Percentiles rank a stretch among this genome's conserved stretches.
phyloP scores from a whole-genome alignment of 768 basidiomycete genomes.

The Amanita jacksonii region DNA sequence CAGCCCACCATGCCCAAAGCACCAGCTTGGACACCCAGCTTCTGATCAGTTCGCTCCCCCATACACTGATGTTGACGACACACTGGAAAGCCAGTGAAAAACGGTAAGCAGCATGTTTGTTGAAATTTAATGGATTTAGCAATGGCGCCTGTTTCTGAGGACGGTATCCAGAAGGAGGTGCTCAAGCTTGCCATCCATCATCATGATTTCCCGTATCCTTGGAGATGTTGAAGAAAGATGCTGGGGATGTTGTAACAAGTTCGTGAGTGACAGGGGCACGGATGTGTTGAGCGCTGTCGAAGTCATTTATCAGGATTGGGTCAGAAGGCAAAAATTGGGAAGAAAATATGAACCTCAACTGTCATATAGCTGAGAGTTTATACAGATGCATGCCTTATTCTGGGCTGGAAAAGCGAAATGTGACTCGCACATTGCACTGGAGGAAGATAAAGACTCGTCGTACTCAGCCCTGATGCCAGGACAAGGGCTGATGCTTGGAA shows the following conservation, averaged over 20 bases:
- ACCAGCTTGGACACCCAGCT: constrained; percentile 94
- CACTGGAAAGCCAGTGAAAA: constrained; percentile 95
- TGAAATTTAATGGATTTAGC: constrained; percentile 59
- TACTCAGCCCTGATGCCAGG: constrained; percentile 2
- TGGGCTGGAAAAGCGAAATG: constrained; percentile 93
- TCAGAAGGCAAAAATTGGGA: constrained; percentile 1
- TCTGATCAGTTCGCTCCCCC: constrained; percentile 85
- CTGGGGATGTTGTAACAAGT: background rate
- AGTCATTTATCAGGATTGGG: constrained; percentile 9
- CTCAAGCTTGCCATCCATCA: background rate
- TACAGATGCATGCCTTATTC: constrained; percentile 92
- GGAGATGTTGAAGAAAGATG: background rate
- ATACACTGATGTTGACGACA: constrained; percentile 92
- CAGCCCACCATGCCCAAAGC: constrained; percentile 90
- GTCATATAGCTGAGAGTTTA: constrained; percentile 91
- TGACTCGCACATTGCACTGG: constrained; percentile 70
- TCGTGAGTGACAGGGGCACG: background rate
- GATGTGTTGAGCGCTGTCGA: background rate
- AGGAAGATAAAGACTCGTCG: background rate
- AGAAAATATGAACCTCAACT: constrained; percentile 61
- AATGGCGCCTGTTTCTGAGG: constrained; percentile 47
- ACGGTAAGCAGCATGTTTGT: constrained; percentile 79
- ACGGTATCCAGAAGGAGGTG: constrained; percentile 30
- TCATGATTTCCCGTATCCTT: constrained; percentile 1
- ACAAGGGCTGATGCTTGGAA: too few species aligned